These are phyloP conservation scores for Sporobolomyces phaffii DNA, from an alignment of 768 basidiomycete species.

Conservation along the genomic window DNA sequence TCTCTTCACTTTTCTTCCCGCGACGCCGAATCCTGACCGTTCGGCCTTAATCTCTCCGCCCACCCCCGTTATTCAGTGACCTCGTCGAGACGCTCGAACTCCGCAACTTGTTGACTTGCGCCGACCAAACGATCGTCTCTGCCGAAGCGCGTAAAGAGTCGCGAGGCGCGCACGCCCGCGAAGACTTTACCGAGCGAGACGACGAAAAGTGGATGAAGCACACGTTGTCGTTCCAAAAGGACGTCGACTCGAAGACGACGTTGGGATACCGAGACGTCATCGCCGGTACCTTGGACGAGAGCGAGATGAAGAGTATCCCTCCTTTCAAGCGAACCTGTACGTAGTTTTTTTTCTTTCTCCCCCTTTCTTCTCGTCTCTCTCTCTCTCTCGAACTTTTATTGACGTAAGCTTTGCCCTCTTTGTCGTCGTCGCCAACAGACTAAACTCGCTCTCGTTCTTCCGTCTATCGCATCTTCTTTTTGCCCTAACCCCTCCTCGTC, in stretches of 20 bases:
- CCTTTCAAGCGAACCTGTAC: constrained; percentile 92
- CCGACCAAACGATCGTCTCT: constrained; percentile 88
- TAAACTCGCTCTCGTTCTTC: too few species aligned
- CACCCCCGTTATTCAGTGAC: too few species aligned
- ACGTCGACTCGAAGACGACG: constrained; percentile 67
- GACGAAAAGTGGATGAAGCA: constrained; percentile 90
- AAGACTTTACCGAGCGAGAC: constrained; percentile 98
- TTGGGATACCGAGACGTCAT: constrained; percentile 87
- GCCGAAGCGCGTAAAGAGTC: constrained; percentile 85
- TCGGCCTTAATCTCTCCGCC: too few species aligned
- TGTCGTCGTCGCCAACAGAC: too few species aligned
- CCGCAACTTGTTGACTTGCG: constrained; percentile 89
- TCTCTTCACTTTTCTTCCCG: background rate
- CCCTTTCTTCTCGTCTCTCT: background rate
- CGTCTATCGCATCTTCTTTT: too few species aligned
- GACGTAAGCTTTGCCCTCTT: too few species aligned
- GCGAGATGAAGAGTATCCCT: constrained; percentile 66
- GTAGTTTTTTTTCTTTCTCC: constrained; percentile 45
- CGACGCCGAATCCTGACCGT: too few species aligned
- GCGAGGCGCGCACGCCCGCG: constrained; percentile 96
- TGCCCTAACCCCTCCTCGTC: too few species aligned
- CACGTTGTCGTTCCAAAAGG: constrained; percentile 84
- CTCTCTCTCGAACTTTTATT: too few species aligned
- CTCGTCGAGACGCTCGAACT: constrained; percentile 95
- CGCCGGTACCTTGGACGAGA: constrained; percentile 77